Base-by-base conservation (phyloP, 2,329 filamentous ascomycete genomes). In the Aspergillus arachidicola region DNA sequence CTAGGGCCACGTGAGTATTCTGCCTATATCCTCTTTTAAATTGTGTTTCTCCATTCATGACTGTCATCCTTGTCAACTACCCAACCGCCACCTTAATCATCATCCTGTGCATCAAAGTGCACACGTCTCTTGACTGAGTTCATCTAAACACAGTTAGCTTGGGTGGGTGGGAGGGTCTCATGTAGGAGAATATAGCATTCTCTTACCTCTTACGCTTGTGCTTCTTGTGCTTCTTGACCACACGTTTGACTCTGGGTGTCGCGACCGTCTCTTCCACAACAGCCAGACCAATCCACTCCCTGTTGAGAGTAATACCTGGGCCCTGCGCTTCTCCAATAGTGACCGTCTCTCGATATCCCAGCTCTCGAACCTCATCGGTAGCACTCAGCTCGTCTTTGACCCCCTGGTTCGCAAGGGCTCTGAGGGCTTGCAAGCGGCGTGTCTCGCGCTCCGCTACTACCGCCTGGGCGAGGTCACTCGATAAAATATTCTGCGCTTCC, bases 401-500 rank as follows among this genome's bases (percentile, higher is more conserved):
- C 21, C 34, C 34, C 26, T 57, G 53, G 28, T 32, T 34, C n/a
- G 30, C 57, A 38, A 60, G 61, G 53, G 53, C 56, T 4, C 57
- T 57, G 16, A 76, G 62, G 4, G 71, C 73, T 26, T 65, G 58
- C 4, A 68, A 32, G 4, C 76, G 72, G 30, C 75, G 72, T 7
- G 60, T 30, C 64, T 78, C 76, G 5, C 76, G 71, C 60, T 73
- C 71, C 4, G 63, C 50, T 5, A 78, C 41, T 7, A 77, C 64
- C 1, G 64, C 63, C 21, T 63, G 58, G 2, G 70, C 69, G 10
- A 73, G 53, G 1, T 56, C 48, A 14, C 32, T 21, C 2, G 60
- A 68, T 36, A 76, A 46, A 3, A 64, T 48, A 5, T 64, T 48
- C 23, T 62, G 60, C 4, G 45, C 36, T 12, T 63, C 62, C 66